Evolutionary conservation across 2,329 filamentous ascomycete genomes (phyloP).

Genomic region (Malbranchea zuffiana): DNA sequence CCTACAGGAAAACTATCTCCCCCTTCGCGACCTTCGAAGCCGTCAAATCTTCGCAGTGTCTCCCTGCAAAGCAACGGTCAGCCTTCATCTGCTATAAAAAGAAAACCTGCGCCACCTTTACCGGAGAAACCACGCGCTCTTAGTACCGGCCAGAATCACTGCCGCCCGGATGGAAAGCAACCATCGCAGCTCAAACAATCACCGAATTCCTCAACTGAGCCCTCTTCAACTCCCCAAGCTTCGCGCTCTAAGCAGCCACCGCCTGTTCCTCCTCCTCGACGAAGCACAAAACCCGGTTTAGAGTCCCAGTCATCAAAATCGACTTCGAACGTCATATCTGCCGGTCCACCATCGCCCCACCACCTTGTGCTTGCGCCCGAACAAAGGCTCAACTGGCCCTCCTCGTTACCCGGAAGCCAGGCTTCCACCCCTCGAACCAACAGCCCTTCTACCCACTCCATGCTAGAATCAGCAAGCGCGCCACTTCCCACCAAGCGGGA

Average conservation of each 20-base stretch:
- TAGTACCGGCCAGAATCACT: not conserved
- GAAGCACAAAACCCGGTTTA: slow-evolving; percentile 20
- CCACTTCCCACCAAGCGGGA: slow-evolving; percentile 35
- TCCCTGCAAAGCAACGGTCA: slow-evolving; percentile 8
- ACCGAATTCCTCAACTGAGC: not conserved
- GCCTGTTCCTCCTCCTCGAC: slow-evolving; percentile 17
- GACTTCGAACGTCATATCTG: slow-evolving; percentile 9
- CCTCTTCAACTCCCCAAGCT: slow-evolving; percentile 11
- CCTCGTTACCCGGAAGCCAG: slow-evolving; percentile 6
- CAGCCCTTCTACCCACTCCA: slow-evolving; percentile 6
- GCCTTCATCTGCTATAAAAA: slow-evolving; percentile 7
- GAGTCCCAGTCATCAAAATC: slow-evolving; percentile 1
- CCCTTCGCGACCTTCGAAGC: slow-evolving; percentile 37
- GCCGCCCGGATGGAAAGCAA: too few relatives aligned
- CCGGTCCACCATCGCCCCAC: slow-evolving; percentile 16
- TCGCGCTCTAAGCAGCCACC: slow-evolving; percentile 19
- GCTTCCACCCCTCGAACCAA: slow-evolving; percentile 2
- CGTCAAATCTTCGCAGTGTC: slow-evolving; percentile 22
- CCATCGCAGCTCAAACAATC: not conserved
- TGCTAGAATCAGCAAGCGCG: slow-evolving; percentile 8
- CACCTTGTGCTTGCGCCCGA: not conserved
- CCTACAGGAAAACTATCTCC: slow-evolving; percentile 15
- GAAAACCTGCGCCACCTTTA: slow-evolving; percentile 16
- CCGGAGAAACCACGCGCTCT: slow-evolving; percentile 14
- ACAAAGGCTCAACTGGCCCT: not conserved